These are phyloP conservation scores for Ceratopteris richardii DNA, from an alignment of 75 land plant species.

Conservation along the genomic window DNA sequence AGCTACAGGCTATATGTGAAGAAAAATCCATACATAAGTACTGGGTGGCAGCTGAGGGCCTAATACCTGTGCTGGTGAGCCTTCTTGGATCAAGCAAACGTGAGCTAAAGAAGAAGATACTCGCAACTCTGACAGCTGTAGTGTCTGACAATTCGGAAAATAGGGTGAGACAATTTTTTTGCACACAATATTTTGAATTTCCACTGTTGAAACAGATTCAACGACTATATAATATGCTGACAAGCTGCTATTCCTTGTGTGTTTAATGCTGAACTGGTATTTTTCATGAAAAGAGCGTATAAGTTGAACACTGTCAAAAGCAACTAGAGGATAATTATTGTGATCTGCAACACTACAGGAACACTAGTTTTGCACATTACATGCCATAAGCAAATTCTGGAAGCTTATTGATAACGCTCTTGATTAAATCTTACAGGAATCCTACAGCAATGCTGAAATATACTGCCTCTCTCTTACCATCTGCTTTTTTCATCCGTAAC, in stretches of 20 bases:
- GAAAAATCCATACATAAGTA: conserved; percentile 12
- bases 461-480: too few species aligned
- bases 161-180: conserved; percentile 22
- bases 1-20: conserved; percentile 16
- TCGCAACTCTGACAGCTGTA: conserved; percentile 23
- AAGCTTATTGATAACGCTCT: too few species aligned
- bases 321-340: too few species aligned
- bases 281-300: background rate
- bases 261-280: background rate
- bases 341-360: too few species aligned
- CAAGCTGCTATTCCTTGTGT: background rate
- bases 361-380: too few species aligned
- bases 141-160: conserved; percentile 19
- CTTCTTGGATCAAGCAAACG: conserved; percentile 26
- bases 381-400: too few species aligned
- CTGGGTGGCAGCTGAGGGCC: conserved; percentile 22
- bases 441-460: too few species aligned
- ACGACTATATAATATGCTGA: background rate
- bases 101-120: conserved; percentile 12
- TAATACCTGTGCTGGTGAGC: conserved; percentile 26
- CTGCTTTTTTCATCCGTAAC: background rate
- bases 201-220: background rate
- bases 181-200: background rate
- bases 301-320: background rate
- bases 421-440: too few species aligned